Evolutionary conservation across 2,329 filamentous ascomycete species (phyloP), one percentile per base, ranked within the genome.

Genomic region (Didymella arachidicola): DNA sequence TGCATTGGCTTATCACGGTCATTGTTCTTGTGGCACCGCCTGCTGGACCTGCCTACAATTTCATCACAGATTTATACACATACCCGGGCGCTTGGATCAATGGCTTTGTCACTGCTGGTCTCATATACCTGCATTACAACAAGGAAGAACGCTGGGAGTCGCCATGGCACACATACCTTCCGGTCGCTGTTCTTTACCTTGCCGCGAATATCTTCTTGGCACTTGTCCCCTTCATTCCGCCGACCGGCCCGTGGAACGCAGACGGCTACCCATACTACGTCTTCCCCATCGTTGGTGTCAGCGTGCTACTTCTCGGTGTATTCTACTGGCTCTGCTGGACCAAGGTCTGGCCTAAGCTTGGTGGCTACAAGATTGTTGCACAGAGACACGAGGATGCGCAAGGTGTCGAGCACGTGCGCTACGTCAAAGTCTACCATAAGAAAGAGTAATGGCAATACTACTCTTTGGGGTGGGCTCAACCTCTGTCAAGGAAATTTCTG

Each of bases 41-140:
- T 0, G 84, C 87, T 0, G 88, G 88, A 0, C 83, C 87, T 16
- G 87, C 88, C 0, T 90, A 90, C 73, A 88, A 87, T 74, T 91
- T 91, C 67, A 82, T 88, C 39, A 80, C 86, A 48, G 84, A 86
- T 61, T 71, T 88, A 45, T 74, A 77, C 56, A 74, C 72, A 8
- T 76, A 77, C 59, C 74, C 74, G 1, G 73, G 73, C 6, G 68
- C 73, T 10, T 76, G 72, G 70, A 76, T 77, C 66, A 76, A 76
- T 42, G 71, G 64, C n/a, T 76, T 75, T 51, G 73, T 76, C 7
- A 66, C 66, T 5, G 72, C 72, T 1, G 75, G 74, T 18, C 72
- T 77, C 42, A 73, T 77, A 42, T 75, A 75, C 52, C 60, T 77
- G 4, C 74, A 76, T 45, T 77, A 67, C 58, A 63, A 45, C 2